These are phyloP conservation scores for Sistotremastrum niveocremeum DNA, from an alignment of 768 basidiomycete species.

Conservation along the genomic window DNA sequence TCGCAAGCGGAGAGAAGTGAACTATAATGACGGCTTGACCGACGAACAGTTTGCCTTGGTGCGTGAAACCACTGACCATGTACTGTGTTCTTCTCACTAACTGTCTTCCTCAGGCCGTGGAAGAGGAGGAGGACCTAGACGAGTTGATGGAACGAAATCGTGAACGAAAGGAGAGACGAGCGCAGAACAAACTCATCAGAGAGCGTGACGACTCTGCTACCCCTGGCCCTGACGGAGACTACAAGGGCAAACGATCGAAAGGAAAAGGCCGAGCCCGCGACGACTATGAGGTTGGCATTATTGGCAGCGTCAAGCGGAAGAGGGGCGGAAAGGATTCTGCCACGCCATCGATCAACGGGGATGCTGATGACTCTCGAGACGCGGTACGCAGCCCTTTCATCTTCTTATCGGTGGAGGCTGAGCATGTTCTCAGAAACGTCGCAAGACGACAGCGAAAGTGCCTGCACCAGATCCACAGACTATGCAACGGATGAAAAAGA, in stretches of 20 bases:
- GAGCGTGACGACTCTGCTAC: slow-evolving; percentile 52
- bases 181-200: slow-evolving; percentile 41
- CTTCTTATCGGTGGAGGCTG: slow-evolving; percentile 1
- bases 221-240: slow-evolving; percentile 47
- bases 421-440: slow-evolving; percentile 51
- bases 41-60: slow-evolving; percentile 92
- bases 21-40: slow-evolving; percentile 85
- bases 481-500: slow-evolving; percentile 53
- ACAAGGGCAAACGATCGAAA: slow-evolving; percentile 30
- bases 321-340: slow-evolving; percentile 61
- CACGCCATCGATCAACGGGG: slow-evolving; percentile 59
- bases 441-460: slow-evolving; percentile 57
- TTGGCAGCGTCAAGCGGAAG: slow-evolving; percentile 57
- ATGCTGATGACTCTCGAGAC: slow-evolving; percentile 66
- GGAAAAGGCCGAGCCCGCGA: slow-evolving; percentile 47
- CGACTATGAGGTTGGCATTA: slow-evolving; percentile 17
- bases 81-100: slow-evolving; percentile 1
- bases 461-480: slow-evolving; percentile 45
- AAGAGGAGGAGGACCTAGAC: slow-evolving; percentile 70
- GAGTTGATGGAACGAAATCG: slow-evolving; percentile 54
- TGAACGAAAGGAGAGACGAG: slow-evolving; percentile 53
- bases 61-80: not conserved
- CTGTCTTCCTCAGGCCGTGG: slow-evolving; percentile 39
- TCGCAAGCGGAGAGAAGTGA: slow-evolving; percentile 69
- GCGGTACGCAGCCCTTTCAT: slow-evolving; percentile 28